Evolutionary conservation across 2,329 filamentous ascomycete species (phyloP), one percentile per base, ranked within the genome.

Genomic region (Diplodia scrobiculata): DNA sequence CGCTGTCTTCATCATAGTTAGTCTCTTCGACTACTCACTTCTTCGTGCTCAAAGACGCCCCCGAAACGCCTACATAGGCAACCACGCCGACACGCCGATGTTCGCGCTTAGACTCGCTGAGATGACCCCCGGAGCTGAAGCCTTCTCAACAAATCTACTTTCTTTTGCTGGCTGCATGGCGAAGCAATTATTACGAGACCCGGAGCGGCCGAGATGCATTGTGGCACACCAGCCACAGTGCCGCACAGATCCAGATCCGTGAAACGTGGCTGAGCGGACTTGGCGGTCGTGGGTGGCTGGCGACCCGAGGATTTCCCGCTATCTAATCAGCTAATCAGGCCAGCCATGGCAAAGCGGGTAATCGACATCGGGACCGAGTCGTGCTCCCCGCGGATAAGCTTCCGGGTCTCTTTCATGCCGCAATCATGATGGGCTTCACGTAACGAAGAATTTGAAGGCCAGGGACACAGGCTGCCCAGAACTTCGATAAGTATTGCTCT

Each of bases 201-300:
- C 55, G 55, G 55, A 48, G 55, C 29, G 55, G 38, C 55, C 55
- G 55, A 60, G 38, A 41, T 27, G 38, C 29, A 27, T n/a, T 21
- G 34, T 11, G 7, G 41, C 10, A 7, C 34, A 21, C n/a, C 38
- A 60, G 55, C 34, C 25, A 38, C 53, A 45, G 19, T 3, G 4
- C 11, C 14, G 27, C 17, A n/a, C 29, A 36, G 34, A 13, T 19
- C 36, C 34, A 25, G 21, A n/a, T 27, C 19, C 13, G 41, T 25
- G 34, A 34, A n/a, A 38, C 38, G 53, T 60, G 55, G 55, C 55
- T 47, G 7, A 48, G 51, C 41, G 21, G 21, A 3, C 53, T 58
- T 58, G 53, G 53, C 36, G 21, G 25, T 4, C 3, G 25, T 25
- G 25, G 3, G 53, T 58, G 53, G 53, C 53, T 58, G 34, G 13